A percentile compares a stretch with the other conserved stretches of the same genome.
phyloP scores from a whole-genome alignment of 2,329 filamentous ascomycete species.

The Pyricularia grisea region DNA sequence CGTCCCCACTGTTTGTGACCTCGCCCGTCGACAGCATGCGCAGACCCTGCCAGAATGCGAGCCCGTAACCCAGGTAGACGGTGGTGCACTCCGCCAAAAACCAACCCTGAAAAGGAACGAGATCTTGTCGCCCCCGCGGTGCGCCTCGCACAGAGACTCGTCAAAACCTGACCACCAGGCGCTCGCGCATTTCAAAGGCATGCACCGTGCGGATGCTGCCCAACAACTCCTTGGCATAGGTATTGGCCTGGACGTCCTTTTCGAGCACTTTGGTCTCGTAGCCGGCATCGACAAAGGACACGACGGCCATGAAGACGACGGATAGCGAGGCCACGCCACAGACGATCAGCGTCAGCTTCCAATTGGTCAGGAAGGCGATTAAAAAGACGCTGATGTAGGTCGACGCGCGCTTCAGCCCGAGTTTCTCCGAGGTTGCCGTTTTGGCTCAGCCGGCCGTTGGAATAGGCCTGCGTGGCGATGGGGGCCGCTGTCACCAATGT shows the following conservation, averaged over 20 bases:
- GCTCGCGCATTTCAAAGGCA: slow-evolving; percentile 26
- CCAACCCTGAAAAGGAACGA: slow-evolving; percentile 30
- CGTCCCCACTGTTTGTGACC: slow-evolving; percentile 19
- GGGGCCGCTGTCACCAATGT: slow-evolving; percentile 30
- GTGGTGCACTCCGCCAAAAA: slow-evolving; percentile 37
- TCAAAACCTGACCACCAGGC: slow-evolving; percentile 31
- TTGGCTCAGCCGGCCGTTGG: slow-evolving; percentile 20
- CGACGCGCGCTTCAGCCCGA: slow-evolving; percentile 14
- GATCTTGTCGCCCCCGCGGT: slow-evolving; percentile 30
- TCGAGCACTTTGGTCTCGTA: slow-evolving; percentile 2
- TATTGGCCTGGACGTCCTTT: slow-evolving; percentile 23
- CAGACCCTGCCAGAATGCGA: slow-evolving; percentile 44
- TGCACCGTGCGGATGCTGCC: slow-evolving; percentile 38
- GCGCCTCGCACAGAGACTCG: slow-evolving; percentile 28
- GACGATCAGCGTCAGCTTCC: slow-evolving; percentile 20
- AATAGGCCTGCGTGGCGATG: slow-evolving; percentile 23
- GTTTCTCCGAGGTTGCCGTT: slow-evolving; percentile 15
- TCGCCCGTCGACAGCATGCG: slow-evolving; percentile 34
- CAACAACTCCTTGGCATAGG: slow-evolving; percentile 38
- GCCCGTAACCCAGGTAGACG: slow-evolving; percentile 34
- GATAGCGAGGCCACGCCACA: slow-evolving; percentile 1
- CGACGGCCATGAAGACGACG: slow-evolving; percentile 8
- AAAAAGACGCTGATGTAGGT: slow-evolving; percentile 17
- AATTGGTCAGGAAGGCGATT: slow-evolving; percentile 18
- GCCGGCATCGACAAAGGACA: slow-evolving; percentile 15